Evolutionary conservation across 2,329 filamentous ascomycete species (phyloP), one percentile per base, ranked within the genome.

Genomic region (Massarina eburnea): DNA sequence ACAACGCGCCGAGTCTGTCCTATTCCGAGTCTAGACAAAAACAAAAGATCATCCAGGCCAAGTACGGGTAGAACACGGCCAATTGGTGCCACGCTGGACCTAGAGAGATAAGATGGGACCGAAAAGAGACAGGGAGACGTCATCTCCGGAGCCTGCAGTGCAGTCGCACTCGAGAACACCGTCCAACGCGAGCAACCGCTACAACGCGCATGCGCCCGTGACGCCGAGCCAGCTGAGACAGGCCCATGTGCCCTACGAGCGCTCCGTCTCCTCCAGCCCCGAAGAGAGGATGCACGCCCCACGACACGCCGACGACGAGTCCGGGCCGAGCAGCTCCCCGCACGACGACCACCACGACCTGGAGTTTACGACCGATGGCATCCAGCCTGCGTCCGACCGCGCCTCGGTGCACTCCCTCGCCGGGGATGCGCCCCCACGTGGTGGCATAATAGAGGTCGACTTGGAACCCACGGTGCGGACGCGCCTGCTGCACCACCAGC

Each of bases 191-290:
- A 67, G 62, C 54, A 52, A 57, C 35, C 49, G 57, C 34, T 59
- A 47, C 43, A 49, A 61, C 40, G 56, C 62, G n/a, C 67, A 72
- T 53, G 61, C 62, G 2, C 70, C 70, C 8, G 39, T 52, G 7
- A 68, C 58, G 2, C 70, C 70, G 27, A 71, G 67, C 61, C 63
- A 67, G 49, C 62, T 77, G 39, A 60, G 74, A n/a, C 63, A 73
- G 39, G 64, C 70, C 10, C 64, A 74, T 51, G 69, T 70, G 40
- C 73, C 74, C 42, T 71, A 66, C 21, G 64, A 68, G 39, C 55
- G 57, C 36, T 70, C 73, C n/a, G 52, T 56, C 41, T 70, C 73
- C 15, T 59, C 61, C 18, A 74, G 72, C 29, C 73, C 73, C 21
- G 72, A 75, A 41, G 68, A 73, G 20, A 58, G 52, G 12, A 70